Evolutionary conservation across 1,284 basidiomycete genomes (phyloP).

Genomic region (Spongispora temasekensis): DNA sequence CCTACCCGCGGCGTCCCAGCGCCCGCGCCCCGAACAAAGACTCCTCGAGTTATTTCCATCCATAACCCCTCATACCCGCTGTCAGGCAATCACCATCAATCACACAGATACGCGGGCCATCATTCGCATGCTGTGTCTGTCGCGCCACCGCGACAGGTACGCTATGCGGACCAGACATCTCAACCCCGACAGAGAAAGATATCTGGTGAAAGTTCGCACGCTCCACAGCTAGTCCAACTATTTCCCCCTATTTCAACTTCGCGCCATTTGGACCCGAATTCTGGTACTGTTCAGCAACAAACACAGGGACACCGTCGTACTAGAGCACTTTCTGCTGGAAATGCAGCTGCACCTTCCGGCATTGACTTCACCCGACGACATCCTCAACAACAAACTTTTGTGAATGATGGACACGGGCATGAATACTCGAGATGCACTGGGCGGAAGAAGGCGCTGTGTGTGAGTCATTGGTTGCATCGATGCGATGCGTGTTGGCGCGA

Average conservation of each 20-base stretch:
- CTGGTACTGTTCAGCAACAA: conserved; percentile 10
- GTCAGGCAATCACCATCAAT: conserved; percentile 5
- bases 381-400: conserved; percentile 3
- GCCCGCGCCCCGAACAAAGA: not conserved
- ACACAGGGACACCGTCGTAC: conserved; percentile 17
- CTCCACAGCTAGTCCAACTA: not conserved
- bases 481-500: not conserved
- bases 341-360: conserved; percentile 1
- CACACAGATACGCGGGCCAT: conserved; percentile 5
- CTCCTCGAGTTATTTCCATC: conserved; percentile 2
- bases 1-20: not conserved
- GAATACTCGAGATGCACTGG: conserved; percentile 74
- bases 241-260: conserved; percentile 7
- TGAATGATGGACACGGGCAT: conserved; percentile 23
- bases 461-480: conserved; percentile 37
- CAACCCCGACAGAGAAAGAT: conserved; percentile 13
- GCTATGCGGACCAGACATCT: conserved; percentile 20
- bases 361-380: conserved; percentile 5
- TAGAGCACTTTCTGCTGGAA: conserved; percentile 26
- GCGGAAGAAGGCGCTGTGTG: conserved; percentile 70
- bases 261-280: not conserved
- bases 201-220: conserved; percentile 8
- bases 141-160: conserved; percentile 27
- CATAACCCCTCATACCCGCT: conserved; percentile 8
- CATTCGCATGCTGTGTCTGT: conserved; percentile 19